These are phyloP conservation scores for Eucalyptus paniculata DNA, from an alignment of 345 rosid genomes.

Conservation along the genomic window DNA sequence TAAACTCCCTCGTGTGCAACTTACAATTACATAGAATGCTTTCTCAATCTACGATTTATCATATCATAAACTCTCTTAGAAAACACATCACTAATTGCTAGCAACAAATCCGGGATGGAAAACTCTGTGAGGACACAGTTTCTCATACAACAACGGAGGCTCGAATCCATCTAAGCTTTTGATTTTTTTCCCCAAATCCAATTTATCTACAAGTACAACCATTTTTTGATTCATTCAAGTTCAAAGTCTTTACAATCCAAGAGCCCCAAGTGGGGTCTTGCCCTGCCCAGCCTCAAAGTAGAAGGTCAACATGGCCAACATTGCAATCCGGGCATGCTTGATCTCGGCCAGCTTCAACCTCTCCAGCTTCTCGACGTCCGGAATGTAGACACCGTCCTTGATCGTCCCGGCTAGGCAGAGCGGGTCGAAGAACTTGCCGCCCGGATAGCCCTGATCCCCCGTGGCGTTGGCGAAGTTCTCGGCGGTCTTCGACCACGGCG, in stretches of 20 bases:
- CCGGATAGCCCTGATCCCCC: constrained; percentile 95
- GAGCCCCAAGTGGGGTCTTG: constrained; percentile 93
- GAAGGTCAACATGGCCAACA: constrained; percentile 91
- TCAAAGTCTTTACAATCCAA: constrained; percentile 44
- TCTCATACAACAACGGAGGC: background rate
- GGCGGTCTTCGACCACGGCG: constrained; percentile 87
- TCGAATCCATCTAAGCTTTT: background rate
- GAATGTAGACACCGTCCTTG: constrained; percentile 54
- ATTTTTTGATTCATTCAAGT: background rate
- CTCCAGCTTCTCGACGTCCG: constrained; percentile 77
- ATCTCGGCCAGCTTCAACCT: constrained; percentile 93
- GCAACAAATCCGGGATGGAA: background rate
- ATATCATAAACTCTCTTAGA: background rate
- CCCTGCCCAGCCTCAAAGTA: constrained; percentile 98
- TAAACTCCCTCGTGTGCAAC: background rate
- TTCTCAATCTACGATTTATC: background rate
- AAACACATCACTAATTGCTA: background rate
- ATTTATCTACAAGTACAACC: background rate
- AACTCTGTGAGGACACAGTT: fast-evolving
- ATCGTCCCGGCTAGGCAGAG: constrained; percentile 59
- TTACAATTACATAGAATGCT: background rate
- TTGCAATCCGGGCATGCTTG: constrained; percentile 89
- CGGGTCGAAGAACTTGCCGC: constrained; percentile 95
- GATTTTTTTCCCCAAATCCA: background rate
- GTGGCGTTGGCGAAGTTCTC: constrained; percentile 86